Percentiles rank a stretch among this genome's conserved stretches.
Conservation (phyloP, 768 basidiomycete genomes). For the Pulveroboletus sp. region DNA sequence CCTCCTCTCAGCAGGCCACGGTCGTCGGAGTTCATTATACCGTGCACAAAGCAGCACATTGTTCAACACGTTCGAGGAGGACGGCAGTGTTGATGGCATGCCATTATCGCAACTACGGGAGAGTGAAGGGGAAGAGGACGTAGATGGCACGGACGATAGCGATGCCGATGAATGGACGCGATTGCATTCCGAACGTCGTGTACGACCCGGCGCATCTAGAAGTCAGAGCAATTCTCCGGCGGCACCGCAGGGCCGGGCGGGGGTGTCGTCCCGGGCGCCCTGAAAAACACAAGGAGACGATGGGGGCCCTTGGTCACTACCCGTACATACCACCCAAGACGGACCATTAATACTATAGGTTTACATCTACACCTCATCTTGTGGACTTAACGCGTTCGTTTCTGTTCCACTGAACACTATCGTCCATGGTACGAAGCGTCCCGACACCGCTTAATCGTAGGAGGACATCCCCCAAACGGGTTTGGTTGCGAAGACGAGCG, state of each 20-base stretch:
- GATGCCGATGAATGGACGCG: slow-evolving; percentile 43
- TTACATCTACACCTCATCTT: slow-evolving; percentile 19
- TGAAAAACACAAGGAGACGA: slow-evolving; percentile 4
- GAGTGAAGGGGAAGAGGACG: slow-evolving; percentile 45
- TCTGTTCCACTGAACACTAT: background rate
- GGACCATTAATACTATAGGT: slow-evolving; percentile 29
- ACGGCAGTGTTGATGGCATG: slow-evolving; percentile 26
- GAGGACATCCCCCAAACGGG: too few species aligned
- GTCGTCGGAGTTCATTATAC: slow-evolving; percentile 61
- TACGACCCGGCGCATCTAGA: slow-evolving; percentile 37
- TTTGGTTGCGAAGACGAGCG: too few species aligned
- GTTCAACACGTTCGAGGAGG: slow-evolving; percentile 74
- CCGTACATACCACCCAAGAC: slow-evolving; percentile 14
- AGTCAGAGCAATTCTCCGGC: slow-evolving; percentile 53
- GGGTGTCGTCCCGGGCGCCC: slow-evolving; percentile 12
- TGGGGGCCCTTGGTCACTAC: background rate
- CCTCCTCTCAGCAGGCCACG: slow-evolving; percentile 42
- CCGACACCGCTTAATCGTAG: too few species aligned
- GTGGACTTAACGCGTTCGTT: slow-evolving; percentile 11
- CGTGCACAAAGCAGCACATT: slow-evolving; percentile 61
- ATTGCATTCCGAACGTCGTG: slow-evolving; percentile 26
- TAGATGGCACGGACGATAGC: slow-evolving; percentile 37
- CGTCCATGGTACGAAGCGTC: too few species aligned
- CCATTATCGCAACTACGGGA: slow-evolving; percentile 64
- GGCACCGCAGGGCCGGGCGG: slow-evolving; percentile 27